Evolutionary conservation across 2,329 filamentous ascomycete species (phyloP), one percentile per base, ranked within the genome.

Genomic region (Cladosporium sp.): DNA sequence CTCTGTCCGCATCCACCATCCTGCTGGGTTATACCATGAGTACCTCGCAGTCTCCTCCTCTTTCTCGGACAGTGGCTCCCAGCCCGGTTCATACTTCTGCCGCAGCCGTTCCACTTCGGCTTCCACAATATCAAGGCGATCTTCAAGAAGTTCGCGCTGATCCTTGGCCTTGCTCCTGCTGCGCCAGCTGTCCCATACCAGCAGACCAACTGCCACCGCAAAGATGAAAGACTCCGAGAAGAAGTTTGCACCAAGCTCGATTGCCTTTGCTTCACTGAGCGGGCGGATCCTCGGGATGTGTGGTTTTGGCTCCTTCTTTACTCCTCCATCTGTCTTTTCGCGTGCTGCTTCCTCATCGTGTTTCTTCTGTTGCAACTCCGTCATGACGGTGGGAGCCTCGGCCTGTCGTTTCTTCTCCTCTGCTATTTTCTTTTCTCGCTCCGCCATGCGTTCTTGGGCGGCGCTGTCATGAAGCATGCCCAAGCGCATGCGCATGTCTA

Each of bases 161-260:
- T 72, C 78, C 42, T 69, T 76, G 54, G 82, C 81, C 62, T 85
- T 86, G 52, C 78, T 72, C 46, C 80, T 71, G 25, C 78, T 78
- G 49, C 82, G 69, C 74, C 76, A 80, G 16, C 77, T 76, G 60
- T 86, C 83, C 47, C 80, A 80, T 0, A 85, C 64, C 38, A 86
- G 80, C 52, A 85, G 66, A 0, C 77, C 71, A 5, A 79, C 81
- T 1, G 79, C 83, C 11, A 86, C 83, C 3, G 75, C 58, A 57
- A 86, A 85, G 33, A 86, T 73, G 61, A 86, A 86, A 0, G 78
- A 69, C 60, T 86, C 83, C 27, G 80, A 80, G 42, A 84, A 83
- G 59, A 86, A 86, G 55, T 83, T 85, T 3, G 83, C 83, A 3
- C 83, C 83, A 32, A 78, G 77, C 61, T 86, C 83, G 49, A 86